These are phyloP conservation scores for Closterium sp. DNA, from an alignment of 139 green algal species.

Conservation along the genomic window DNA sequence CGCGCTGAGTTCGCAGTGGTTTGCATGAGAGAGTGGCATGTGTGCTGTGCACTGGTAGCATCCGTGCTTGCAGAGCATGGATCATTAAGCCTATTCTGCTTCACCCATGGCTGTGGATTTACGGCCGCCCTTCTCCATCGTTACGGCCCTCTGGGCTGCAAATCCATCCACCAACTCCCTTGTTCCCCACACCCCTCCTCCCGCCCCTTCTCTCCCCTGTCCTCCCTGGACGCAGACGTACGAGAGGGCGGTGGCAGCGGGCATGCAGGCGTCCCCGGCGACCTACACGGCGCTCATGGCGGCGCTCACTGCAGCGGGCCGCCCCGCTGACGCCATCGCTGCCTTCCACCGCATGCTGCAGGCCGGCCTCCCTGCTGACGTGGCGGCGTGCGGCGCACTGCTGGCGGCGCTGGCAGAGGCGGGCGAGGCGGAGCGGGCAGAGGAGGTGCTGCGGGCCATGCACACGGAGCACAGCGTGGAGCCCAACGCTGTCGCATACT, in stretches of 20 bases:
- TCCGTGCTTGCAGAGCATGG: neutral
- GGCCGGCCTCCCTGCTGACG: conserved; percentile 27
- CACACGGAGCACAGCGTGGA: neutral
- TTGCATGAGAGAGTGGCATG: neutral
- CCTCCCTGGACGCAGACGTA: neutral
- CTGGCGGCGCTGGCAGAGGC: conserved; percentile 19
- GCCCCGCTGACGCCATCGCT: neutral
- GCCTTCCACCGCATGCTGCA: neutral
- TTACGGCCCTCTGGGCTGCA: too few relatives aligned
- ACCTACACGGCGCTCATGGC: conserved; percentile 2
- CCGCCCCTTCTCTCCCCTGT: neutral
- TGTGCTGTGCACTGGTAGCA: too few relatives aligned
- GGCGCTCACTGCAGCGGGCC: neutral
- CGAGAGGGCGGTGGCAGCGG: neutral
- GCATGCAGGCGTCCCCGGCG: neutral
- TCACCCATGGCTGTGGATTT: too few relatives aligned
- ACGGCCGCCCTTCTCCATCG: too few relatives aligned
- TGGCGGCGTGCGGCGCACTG: conserved; percentile 21
- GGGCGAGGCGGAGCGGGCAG: conserved; percentile 23
- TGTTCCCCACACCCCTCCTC: neutral
- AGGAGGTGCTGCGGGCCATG: conserved; percentile 17
- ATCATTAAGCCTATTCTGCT: neutral
- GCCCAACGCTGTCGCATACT: conserved; percentile 33
- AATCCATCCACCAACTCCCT: too few relatives aligned
- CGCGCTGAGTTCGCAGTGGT: neutral